Base-by-base conservation (phyloP, 768 basidiomycete species). In the Crassisporium funariophilum region DNA sequence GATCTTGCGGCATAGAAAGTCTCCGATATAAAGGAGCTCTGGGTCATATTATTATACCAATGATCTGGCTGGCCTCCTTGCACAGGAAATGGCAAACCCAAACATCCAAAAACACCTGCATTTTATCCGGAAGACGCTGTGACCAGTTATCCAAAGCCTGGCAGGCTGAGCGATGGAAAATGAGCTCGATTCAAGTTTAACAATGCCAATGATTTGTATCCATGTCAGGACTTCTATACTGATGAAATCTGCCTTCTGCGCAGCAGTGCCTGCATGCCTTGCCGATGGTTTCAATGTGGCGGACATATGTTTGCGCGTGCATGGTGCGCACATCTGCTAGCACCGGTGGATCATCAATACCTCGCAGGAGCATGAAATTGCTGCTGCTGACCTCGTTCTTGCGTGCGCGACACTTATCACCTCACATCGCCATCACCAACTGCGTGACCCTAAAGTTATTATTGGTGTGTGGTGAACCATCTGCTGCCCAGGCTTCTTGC, bases 11-110 rank as follows among this genome's bases (percentile, higher is more conserved):
- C 0, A 56, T 71, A 11, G 41, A 56, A 4, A 64, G 59, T 25
- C 48, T 70, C 4, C 8, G 31, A 11, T 67, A 68, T 41, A 35
- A 59, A 9, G 69, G 70, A 7, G 57, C 56, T 2, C 54, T 67
- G 19, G 69, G 68, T 0, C 61, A 69, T 47, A 49, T 33, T 71
- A 66, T 41, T 61, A 56, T 51, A 58, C 66, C 9, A 72, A 70
- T 42, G 52, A 41, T 17, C 29, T 72, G 2, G 33, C 57, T 0
- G 44, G 59, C 15, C 63, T 70, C 23, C 56, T 70, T 25, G 50
- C 60, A 3, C 69, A 71, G 69, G 72, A 74, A 58, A 66, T 70
- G 58, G 55, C 65, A 2, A 74, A 74, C 44, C 69, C 69, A 0
- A 17, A 29, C 13, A 62, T 74, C 8, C 57, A 63, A 0, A 48